Conservation (phyloP, 768 basidiomycete genomes). For the Russula compacta region DNA sequence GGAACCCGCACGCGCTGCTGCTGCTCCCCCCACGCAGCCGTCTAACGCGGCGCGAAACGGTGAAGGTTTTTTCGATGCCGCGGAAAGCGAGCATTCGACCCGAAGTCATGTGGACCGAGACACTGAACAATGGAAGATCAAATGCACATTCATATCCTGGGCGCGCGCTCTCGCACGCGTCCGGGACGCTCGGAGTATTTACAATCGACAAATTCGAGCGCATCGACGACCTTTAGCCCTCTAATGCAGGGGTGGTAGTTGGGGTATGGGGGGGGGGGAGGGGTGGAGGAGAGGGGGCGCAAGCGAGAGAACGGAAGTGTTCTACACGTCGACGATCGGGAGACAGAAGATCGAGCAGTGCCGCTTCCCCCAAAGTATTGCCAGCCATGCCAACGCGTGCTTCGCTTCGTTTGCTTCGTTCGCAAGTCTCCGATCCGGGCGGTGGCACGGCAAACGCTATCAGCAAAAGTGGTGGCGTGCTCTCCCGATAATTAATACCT, state of each 20-base stretch:
- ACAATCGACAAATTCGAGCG: background rate
- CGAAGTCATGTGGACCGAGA: background rate
- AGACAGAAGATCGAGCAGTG: background rate
- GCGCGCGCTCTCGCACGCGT: background rate
- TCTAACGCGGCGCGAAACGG: background rate
- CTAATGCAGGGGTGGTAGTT: background rate
- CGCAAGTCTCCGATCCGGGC: constrained; percentile 5
- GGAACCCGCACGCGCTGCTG: too few relatives aligned
- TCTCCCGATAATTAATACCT: background rate
- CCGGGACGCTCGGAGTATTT: background rate
- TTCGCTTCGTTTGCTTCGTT: background rate
- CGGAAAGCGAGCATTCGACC: background rate
- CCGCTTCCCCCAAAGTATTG: background rate
- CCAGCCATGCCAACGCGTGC: background rate
- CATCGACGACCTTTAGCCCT: background rate
- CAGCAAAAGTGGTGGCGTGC: background rate
- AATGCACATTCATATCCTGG: background rate
- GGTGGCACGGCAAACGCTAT: background rate
- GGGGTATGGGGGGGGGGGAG: background rate
- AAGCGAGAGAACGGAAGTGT: background rate
- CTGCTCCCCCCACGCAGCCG: background rate
- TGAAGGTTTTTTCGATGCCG: background rate
- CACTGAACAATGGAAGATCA: background rate
- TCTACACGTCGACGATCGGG: background rate
- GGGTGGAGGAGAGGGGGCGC: background rate